Evolutionary conservation across 1,139 yeast species (phyloP).

Genomic region (Yamadazyma taylorii): DNA sequence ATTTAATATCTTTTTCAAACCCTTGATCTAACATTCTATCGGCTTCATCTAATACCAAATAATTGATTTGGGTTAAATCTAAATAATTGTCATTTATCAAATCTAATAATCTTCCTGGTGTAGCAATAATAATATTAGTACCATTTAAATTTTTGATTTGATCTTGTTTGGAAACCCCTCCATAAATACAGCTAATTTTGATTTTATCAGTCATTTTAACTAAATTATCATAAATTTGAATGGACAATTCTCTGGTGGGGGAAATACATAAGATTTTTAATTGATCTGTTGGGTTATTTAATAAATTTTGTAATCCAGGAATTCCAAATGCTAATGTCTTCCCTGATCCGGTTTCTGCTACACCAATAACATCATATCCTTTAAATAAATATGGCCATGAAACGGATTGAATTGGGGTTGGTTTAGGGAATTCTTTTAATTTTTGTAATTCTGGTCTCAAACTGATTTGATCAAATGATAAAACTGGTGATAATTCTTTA

Average conservation of each 20-base stretch:
- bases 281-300: conserved; percentile 45
- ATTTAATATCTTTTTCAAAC: conserved; percentile 92
- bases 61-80: conserved; percentile 65
- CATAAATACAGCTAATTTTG: conserved; percentile 84
- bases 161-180: conserved; percentile 96
- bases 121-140: conserved; percentile 81
- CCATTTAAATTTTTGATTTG: conserved; percentile 69
- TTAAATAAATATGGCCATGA: conserved; percentile 91
- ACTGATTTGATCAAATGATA: conserved; percentile 62
- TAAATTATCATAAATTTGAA: conserved; percentile 88
- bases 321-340: conserved; percentile 97
- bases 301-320: conserved; percentile 83
- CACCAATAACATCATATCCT: conserved; percentile 90
- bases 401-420: conserved; percentile 96
- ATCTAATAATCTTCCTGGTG: conserved; percentile 95
- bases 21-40: conserved; percentile 97
- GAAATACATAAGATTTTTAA: conserved; percentile 82
- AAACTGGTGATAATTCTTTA: conserved; percentile 60
- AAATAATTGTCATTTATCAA: conserved; percentile 86
- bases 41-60: conserved; percentile 92
- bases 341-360: conserved; percentile 98
- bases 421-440: conserved; percentile 73
- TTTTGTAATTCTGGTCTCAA: conserved; percentile 56
- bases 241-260: conserved; percentile 96
- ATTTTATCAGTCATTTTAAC: conserved; percentile 65